Conservation (phyloP, 78 protist genomes). For the Bodo saltans region DNA sequence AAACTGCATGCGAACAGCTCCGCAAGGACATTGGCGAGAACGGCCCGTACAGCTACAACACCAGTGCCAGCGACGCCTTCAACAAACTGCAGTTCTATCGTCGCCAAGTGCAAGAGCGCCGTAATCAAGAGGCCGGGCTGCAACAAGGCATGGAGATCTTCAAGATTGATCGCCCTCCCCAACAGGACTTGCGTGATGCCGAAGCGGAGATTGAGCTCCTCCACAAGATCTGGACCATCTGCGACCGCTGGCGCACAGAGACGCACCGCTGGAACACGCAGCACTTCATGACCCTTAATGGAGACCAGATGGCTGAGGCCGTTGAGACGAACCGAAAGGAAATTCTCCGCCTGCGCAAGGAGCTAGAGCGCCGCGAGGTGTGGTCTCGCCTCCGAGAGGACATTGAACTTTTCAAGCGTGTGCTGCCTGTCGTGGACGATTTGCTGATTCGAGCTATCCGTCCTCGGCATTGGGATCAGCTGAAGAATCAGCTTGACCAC, state of each 20-base stretch:
- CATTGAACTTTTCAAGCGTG: slow-evolving; percentile 42
- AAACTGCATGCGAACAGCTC: not conserved
- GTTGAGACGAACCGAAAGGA: slow-evolving; percentile 3
- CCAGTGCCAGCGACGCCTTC: slow-evolving; percentile 27
- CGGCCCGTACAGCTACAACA: slow-evolving; percentile 36
- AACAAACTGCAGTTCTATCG: slow-evolving; percentile 12
- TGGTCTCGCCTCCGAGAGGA: slow-evolving; percentile 23
- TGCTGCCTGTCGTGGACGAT: slow-evolving; percentile 61
- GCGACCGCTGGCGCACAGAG: slow-evolving; percentile 39
- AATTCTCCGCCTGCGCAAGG: not conserved
- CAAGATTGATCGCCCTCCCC: slow-evolving; percentile 33
- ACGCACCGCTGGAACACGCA: slow-evolving; percentile 39
- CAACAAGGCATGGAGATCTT: slow-evolving; percentile 54
- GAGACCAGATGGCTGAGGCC: slow-evolving; percentile 34
- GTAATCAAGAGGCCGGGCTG: slow-evolving; percentile 25
- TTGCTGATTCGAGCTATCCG: slow-evolving; percentile 58
- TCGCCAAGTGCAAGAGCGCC: not conserved
- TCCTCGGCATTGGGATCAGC: slow-evolving; percentile 68
- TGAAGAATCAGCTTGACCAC: slow-evolving; percentile 48
- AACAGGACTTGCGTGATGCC: slow-evolving; percentile 19
- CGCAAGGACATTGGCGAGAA: slow-evolving; percentile 20
- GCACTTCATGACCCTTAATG: slow-evolving; percentile 30
- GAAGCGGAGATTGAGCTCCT: slow-evolving; percentile 43
- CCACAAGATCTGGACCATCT: slow-evolving; percentile 48
- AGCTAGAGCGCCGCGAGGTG: slow-evolving; percentile 26